Conservation (phyloP, 2,329 filamentous ascomycete genomes). For the Fusarium euwallaceae region DNA sequence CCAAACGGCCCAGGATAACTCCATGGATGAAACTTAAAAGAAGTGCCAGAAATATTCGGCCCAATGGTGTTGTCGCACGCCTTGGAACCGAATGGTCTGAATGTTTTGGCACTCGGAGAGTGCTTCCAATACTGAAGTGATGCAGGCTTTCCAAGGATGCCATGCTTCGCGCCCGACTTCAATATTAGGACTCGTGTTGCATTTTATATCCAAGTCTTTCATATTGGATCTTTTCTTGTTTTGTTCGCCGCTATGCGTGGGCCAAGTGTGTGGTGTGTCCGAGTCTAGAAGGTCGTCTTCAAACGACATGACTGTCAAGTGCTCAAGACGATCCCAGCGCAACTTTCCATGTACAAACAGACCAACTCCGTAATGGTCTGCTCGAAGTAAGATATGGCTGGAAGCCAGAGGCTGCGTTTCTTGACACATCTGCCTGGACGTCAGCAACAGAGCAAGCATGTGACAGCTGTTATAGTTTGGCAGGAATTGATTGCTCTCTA, state of each 20-base stretch:
- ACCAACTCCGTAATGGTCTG: background rate
- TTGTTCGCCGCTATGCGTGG: background rate
- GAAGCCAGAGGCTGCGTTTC: background rate
- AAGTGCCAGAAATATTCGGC: background rate
- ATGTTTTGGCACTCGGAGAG: background rate
- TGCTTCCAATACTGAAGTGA: background rate
- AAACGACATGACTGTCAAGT: background rate
- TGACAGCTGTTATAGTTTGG: background rate
- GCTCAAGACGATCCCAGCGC: background rate
- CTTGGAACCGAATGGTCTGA: background rate
- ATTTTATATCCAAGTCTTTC: background rate
- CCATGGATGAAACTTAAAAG: background rate
- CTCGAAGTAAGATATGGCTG: background rate
- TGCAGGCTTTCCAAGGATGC: background rate
- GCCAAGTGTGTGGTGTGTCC: background rate
- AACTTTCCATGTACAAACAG: background rate
- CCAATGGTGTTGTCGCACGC: background rate
- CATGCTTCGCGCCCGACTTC: background rate
- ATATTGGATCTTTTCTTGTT: background rate
- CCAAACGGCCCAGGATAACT: background rate
- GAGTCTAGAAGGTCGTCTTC: background rate
- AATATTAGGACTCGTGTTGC: background rate
- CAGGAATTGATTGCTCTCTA: background rate
- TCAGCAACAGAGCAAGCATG: background rate
- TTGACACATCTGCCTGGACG: background rate